phyloP scores from a whole-genome alignment of 1,284 basidiomycete genomes.

The Termitomyces sp. region DNA sequence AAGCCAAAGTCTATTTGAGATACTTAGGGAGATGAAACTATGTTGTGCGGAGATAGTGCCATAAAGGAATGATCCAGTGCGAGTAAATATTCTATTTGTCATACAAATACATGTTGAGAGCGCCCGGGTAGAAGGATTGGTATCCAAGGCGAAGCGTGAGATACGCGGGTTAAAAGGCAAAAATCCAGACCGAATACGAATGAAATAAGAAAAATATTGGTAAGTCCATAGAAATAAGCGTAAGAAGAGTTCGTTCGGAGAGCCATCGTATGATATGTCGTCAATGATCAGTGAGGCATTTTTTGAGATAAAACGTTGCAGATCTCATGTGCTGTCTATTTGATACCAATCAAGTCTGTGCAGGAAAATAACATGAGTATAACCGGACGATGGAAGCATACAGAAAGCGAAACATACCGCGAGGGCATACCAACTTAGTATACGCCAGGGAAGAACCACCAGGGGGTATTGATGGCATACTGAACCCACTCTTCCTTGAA shows the following conservation, averaged over 20 bases:
- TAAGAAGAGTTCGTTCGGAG: neutral
- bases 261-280: constrained; percentile 2
- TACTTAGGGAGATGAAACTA: neutral
- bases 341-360: neutral
- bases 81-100: constrained; percentile 1
- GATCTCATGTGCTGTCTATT: neutral
- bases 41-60: neutral
- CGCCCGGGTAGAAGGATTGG: neutral
- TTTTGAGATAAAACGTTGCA: neutral
- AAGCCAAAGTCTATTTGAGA: neutral
- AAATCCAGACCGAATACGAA: constrained; percentile 3
- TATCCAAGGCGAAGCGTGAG: neutral
- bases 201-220: constrained; percentile 5
- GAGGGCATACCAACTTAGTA: constrained; percentile 6
- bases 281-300: constrained; percentile 4
- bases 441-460: constrained; percentile 42
- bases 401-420: neutral
- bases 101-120: constrained; percentile 5
- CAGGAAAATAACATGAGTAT: neutral
- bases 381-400: neutral
- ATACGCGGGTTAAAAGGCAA: neutral
- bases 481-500: constrained; percentile 40
- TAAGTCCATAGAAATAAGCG: constrained; percentile 2
- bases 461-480: constrained; percentile 34
- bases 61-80: neutral